phyloP scores from a whole-genome alignment of 208 protist species.

The Balamuthia mandrillaris region DNA sequence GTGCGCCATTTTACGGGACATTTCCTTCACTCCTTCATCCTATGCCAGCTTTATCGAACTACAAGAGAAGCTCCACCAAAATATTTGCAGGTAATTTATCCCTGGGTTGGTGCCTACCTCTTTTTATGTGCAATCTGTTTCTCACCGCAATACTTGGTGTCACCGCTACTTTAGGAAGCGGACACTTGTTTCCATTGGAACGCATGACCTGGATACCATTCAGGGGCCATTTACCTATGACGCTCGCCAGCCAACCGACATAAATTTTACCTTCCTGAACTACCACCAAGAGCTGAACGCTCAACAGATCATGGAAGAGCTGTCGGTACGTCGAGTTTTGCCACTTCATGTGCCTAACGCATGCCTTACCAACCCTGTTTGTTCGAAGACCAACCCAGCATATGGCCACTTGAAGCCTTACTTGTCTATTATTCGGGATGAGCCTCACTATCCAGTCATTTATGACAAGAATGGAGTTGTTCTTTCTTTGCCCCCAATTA shows the following conservation, averaged over 20 bases:
- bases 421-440: constrained; percentile 69
- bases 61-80: constrained; percentile 97
- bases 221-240: constrained; percentile 81
- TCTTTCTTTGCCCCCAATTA: constrained; percentile 98
- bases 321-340: too few species aligned
- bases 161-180: constrained; percentile 70
- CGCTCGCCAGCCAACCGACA: constrained; percentile 81
- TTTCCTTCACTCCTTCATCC: constrained; percentile 86
- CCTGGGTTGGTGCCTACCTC: not conserved
- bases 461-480: constrained; percentile 76
- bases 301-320: constrained; percentile 79
- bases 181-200: constrained; percentile 97
- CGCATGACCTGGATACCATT: constrained; percentile 98
- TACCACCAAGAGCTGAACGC: constrained; percentile 68
- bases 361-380: too few species aligned
- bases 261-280: constrained; percentile 90
- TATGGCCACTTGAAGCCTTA: constrained; percentile 70
- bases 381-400: too few species aligned
- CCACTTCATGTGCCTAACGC: too few species aligned
- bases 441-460: constrained; percentile 70
- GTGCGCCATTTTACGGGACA: constrained; percentile 91
- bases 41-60: constrained; percentile 85
- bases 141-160: not conserved
- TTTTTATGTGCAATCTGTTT: constrained; percentile 30
- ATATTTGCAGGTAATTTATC: constrained; percentile 82